Evolutionary conservation across 2,329 filamentous ascomycete genomes (phyloP).

Genomic region (Trichoderma brevicompactum): DNA sequence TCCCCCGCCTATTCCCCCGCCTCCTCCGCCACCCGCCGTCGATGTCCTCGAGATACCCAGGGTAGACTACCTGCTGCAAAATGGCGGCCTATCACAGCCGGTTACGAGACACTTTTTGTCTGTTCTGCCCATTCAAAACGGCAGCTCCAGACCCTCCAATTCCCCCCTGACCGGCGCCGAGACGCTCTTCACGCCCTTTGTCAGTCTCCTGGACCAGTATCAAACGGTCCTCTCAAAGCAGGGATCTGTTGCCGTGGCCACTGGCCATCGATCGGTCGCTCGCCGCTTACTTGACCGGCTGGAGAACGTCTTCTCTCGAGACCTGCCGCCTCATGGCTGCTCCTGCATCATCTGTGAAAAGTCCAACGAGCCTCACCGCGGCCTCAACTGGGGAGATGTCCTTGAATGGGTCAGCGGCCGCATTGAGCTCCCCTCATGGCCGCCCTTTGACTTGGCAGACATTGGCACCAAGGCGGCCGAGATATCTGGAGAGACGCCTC

Average conservation of each 20-base stretch:
- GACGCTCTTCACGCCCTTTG: slow-evolving; percentile 80
- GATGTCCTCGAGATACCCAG: slow-evolving; percentile 73
- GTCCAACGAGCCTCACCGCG: slow-evolving; percentile 64
- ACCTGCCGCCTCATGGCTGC: slow-evolving; percentile 86
- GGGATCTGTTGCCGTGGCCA: slow-evolving; percentile 91
- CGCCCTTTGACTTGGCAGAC: slow-evolving; percentile 76
- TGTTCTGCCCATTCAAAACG: slow-evolving; percentile 61
- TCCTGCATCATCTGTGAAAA: slow-evolving; percentile 80
- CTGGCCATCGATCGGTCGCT: slow-evolving; percentile 93
- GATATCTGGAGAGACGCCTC: slow-evolving; percentile 62
- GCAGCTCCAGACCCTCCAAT: slow-evolving; percentile 61
- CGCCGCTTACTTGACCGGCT: slow-evolving; percentile 85
- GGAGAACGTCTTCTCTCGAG: slow-evolving; percentile 91
- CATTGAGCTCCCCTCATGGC: slow-evolving; percentile 84
- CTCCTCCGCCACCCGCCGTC: slow-evolving; percentile 78
- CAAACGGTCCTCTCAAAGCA: slow-evolving; percentile 77
- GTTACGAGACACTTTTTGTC: slow-evolving; percentile 76
- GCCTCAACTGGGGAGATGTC: slow-evolving; percentile 93
- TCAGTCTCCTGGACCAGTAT: slow-evolving; percentile 84
- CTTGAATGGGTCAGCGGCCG: slow-evolving; percentile 90
- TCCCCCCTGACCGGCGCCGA: slow-evolving; percentile 69
- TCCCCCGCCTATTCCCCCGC: slow-evolving; percentile 62
- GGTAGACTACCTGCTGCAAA: slow-evolving; percentile 89
- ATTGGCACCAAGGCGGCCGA: slow-evolving; percentile 65
- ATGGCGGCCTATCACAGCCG: slow-evolving; percentile 76